Base-by-base conservation (phyloP, 768 basidiomycete genomes). In the Peribolospora baueri region DNA sequence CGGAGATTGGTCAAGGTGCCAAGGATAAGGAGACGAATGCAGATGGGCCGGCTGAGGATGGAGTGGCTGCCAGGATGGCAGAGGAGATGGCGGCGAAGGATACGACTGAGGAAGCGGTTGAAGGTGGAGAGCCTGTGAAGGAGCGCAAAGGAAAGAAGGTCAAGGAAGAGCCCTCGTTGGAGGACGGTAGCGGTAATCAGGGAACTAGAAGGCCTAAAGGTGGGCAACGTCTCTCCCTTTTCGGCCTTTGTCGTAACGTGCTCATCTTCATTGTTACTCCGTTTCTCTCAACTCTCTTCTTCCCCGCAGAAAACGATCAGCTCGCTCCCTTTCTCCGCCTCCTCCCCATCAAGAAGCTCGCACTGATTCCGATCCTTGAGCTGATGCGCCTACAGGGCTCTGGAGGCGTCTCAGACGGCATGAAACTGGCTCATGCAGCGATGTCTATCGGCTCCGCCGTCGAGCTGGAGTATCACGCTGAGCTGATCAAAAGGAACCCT, bases 381-480 rank as follows among this genome's bases (percentile, higher is more conserved):
- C 66, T 86, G 46, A 82, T 95, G 80, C 76, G 83, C 5, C 66
- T 87, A 8, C 58, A 60, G 14, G 80, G 82, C 5, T 71, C 75
- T 1, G 82, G 84, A 5, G 83, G 84, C 9, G 72, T 87, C n/a
- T 42, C 50, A 7, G 76, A 80, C 46, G 90, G 88, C 4, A 84
- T 91, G 80, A 91, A 93, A 68, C 81, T 85, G 0, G 75, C 87
- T 0, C 74, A 85, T 0, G 84, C 83, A 0, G 71, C 93, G 57
- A 69, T 93, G 25, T 67, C 74, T 0, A 75, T 95, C 25, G 91
- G 90, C 0, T 78, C 75, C 56, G 82, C 82, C 0, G 76, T 95
- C 42, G 91, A 97, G 69, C 74, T 77, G 51, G 90, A 97, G 70
- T 83, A 88, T 71, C 82, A 88, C 66, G 78, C 84, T 3, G 74